Base-by-base conservation (phyloP, 371 early-diverging fungal genomes). In the Paraphysoderma sedebokerense region DNA sequence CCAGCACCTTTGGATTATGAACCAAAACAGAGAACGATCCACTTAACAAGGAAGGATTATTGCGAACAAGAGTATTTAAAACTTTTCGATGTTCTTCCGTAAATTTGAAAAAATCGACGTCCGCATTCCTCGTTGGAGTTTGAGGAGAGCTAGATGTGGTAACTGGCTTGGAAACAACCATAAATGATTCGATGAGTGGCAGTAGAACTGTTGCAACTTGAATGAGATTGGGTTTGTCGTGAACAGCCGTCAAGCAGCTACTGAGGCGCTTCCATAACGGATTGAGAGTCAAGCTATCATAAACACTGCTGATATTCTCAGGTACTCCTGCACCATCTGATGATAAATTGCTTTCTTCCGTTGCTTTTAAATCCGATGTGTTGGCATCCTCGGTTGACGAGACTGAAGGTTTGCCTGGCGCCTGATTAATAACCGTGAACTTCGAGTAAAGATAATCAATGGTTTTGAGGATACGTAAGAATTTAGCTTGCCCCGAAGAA, bases 21-120 rank as follows among this genome's bases (percentile, higher is more conserved):
- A 95, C 85, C 38, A 98, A 68, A 36, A 96, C 63, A n/a, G 93
- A 82, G 66, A 97, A 96, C 1, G 97, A 91, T 4, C 95, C 97
- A 54, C 81, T 85, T 83, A 97, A 84, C 45, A 97, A 53, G 0
- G 82, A 77, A 1, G 97, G 93, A 57, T 89, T 97, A 68, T 88
- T 88, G 51, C 97, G 85, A 38, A 97, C 93, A 80, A 97, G 86
- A 13, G 83, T 81, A 58, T 97, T 97, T 41, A 97, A 71, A 15
- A 93, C 76, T 76, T 92, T 92, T 53, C 88, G 80, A 65, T 97
- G 91, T 39, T 81, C 77, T 59, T 93, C 93, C 0, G 95, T 92
- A 52, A 96, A 95, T 26, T 58, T 62, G 51, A 81, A 70, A 70
- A 95, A 92, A 26, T 15, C n/a, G 34, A 82, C 70, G 27, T 78